phyloP scores from a whole-genome alignment of 2,329 filamentous ascomycete species.

The Exophiala alcalophila region DNA sequence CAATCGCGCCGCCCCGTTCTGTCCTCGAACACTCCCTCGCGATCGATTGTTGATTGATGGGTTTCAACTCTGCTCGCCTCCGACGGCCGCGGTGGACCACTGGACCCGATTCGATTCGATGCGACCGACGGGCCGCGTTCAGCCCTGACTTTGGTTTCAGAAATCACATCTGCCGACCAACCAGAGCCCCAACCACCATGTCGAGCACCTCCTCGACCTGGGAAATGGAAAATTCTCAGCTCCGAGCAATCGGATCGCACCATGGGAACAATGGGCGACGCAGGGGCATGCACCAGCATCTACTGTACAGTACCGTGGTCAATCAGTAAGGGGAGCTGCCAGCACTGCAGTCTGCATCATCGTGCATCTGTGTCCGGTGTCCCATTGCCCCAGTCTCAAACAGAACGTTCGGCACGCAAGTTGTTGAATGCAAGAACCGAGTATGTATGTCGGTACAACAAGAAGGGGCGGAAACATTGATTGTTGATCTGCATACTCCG shows the following conservation, averaged over 20 bases:
- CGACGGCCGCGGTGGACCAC: background rate
- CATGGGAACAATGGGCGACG: conserved; percentile 8
- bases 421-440: too few relatives aligned
- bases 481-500: too few relatives aligned
- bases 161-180: conserved; percentile 20
- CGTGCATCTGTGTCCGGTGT: too few relatives aligned
- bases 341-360: too few relatives aligned
- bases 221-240: conserved; percentile 1
- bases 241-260: conserved; percentile 15
- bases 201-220: conserved; percentile 9
- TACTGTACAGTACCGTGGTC: too few relatives aligned
- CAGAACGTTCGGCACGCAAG: too few relatives aligned
- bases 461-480: too few relatives aligned
- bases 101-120: conserved; percentile 5
- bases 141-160: conserved; percentile 18
- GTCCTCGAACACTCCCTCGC: conserved; percentile 1
- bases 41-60: background rate
- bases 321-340: too few relatives aligned
- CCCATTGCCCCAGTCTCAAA: too few relatives aligned
- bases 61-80: conserved; percentile 10
- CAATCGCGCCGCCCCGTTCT: too few relatives aligned
- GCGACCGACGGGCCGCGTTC: conserved; percentile 7
- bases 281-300: conserved; percentile 13
- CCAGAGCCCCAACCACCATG: conserved; percentile 4
- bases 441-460: too few relatives aligned